Evolutionary conservation across 208 protist species (phyloP), one percentile per base, ranked within the genome.

Genomic region (Acanthamoeba sp.): DNA sequence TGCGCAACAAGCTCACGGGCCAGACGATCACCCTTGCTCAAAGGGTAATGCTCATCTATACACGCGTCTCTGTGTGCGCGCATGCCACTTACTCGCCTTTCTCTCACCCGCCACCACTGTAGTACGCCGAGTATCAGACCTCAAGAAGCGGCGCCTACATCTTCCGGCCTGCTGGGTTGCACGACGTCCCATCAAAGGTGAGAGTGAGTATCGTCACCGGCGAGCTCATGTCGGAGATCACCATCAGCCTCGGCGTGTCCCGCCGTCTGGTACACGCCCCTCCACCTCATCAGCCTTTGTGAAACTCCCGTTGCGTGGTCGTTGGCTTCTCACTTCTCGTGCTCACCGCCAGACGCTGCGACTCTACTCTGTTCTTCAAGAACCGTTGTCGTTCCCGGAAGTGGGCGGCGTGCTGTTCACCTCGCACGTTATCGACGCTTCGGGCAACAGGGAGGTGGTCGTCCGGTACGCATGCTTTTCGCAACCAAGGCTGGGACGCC

Each of bases 141-240:
- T 20, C 7, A 10, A 78, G 88, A 9, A 91, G 85, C 69, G 95
- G 95, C 36, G 66, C 95, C 18, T 96, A 96, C 69, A 40, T 96
- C 32, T 96, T 96, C 69, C 22, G 34, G 10, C 89, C 94, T 7
- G 20, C 76, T 14, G 71, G n/a, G 5, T 48, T 88, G 20, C 20
- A 38, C 9, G 27, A 40, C 1, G 12, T 48, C 14, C 0, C 42
- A 36, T 6, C 1, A 4, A 10, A 80, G 5, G 36, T 57, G 4
- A 29, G 92, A 3, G 85, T 90, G 29, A 5, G 6, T 16, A 94
- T 82, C 14, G 66, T 40, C 64, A 55, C 52, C 2, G 6, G 29
- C 24, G 10, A 84, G 62, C 14, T 42, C 64, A 36, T 20, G 55
- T 52, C 66, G 55, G 45, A 94, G 76, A 91, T 48, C 80, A 7